phyloP scores from a whole-genome alignment of 2,329 filamentous ascomycete genomes.

The Hymenotorrendiella dingleyae region DNA sequence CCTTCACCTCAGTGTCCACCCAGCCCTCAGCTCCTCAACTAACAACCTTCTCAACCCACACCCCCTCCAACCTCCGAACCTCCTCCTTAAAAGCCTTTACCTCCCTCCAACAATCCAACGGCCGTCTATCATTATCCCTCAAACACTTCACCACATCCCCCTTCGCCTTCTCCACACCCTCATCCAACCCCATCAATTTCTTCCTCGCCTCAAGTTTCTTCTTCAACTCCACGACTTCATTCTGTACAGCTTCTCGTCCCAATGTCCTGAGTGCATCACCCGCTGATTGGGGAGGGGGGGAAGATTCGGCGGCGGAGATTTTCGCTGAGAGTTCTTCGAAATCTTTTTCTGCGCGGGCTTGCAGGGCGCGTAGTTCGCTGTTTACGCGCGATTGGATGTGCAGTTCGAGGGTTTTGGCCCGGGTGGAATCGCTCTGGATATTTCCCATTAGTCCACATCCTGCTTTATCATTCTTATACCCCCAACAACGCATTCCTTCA shows the following conservation, averaged over 20 bases:
- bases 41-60: constrained; percentile 80
- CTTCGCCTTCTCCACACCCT: constrained; percentile 67
- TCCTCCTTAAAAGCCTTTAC: constrained; percentile 86
- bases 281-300: constrained; percentile 19
- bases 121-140: constrained; percentile 75
- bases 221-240: constrained; percentile 54
- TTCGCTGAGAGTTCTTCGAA: constrained; percentile 65
- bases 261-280: constrained; percentile 30
- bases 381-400: constrained; percentile 84
- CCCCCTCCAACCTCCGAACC: constrained; percentile 78
- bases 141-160: constrained; percentile 74
- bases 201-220: constrained; percentile 55
- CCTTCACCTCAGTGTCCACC: too few species aligned
- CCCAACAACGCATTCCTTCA: too few species aligned
- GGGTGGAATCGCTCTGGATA: constrained; percentile 85
- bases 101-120: constrained; percentile 91
- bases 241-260: constrained; percentile 45
- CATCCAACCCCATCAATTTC: constrained; percentile 64
- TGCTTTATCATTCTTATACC: too few species aligned
- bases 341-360: constrained; percentile 61
- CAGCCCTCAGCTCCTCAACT: constrained; percentile 22
- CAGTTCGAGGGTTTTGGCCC: constrained; percentile 75
- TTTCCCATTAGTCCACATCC: too few species aligned
- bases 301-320: constrained; percentile 36
- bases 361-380: constrained; percentile 75